Conservation (phyloP, 805 yeast species). For the Myxozyma lipomycoides region DNA sequence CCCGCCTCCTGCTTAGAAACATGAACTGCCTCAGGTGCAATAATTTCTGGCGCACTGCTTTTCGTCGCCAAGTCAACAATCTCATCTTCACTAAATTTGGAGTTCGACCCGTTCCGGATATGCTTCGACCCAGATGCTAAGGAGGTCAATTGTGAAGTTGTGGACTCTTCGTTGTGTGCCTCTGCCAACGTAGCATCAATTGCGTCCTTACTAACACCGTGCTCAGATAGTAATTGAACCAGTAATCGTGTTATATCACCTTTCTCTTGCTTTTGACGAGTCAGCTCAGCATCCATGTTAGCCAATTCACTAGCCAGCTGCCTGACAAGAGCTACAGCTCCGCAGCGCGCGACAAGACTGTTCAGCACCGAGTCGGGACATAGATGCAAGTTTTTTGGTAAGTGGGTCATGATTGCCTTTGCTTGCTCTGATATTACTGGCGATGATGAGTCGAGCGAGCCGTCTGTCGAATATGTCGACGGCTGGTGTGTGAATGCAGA, state of each 20-base stretch:
- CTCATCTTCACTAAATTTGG: background rate
- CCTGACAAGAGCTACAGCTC: constrained; percentile 41
- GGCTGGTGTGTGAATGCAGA: no score
- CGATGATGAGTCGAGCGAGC: background rate
- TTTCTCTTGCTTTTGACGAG: constrained; percentile 32
- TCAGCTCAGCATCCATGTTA: constrained; percentile 46
- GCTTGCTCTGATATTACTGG: background rate
- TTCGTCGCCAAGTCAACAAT: background rate
- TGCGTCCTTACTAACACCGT: constrained; percentile 33
- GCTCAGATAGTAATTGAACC: constrained; percentile 30
- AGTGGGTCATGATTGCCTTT: background rate
- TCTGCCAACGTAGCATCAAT: constrained; percentile 20
- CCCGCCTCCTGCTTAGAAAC: background rate
- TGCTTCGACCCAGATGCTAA: background rate
- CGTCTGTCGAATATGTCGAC: background rate
- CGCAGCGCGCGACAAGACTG: constrained; percentile 37
- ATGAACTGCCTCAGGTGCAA: background rate
- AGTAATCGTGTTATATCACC: constrained; percentile 37
- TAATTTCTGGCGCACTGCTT: background rate
- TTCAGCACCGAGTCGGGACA: constrained; percentile 36
- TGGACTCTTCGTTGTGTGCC: background rate
- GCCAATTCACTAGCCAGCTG: constrained; percentile 50
- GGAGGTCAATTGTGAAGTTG: background rate
- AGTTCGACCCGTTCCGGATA: background rate
- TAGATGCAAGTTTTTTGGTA: constrained; percentile 36